Percentiles rank a stretch among this genome's conserved stretches.
Evolutionary conservation across 2,329 filamentous ascomycete genomes (phyloP).

Genomic region (Chaetomiaceae sp.): DNA sequence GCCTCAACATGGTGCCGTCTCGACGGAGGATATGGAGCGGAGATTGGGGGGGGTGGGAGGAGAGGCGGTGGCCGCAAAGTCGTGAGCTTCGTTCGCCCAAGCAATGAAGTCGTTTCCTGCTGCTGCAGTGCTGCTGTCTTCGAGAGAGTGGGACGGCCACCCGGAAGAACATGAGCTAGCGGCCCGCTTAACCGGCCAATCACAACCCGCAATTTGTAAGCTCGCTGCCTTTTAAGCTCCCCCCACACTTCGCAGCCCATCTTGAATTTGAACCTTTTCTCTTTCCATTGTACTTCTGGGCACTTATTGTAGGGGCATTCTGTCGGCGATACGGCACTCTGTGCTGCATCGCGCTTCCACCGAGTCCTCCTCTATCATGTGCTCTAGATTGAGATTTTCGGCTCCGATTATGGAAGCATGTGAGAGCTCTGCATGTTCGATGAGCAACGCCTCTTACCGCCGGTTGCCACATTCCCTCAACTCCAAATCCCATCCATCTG

Average conservation of each 20-base stretch:
- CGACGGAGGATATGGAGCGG: slow-evolving; percentile 43
- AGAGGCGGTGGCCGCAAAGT: slow-evolving; percentile 20
- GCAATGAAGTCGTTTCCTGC: slow-evolving; percentile 12
- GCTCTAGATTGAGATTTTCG: slow-evolving; percentile 51
- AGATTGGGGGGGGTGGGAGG: slow-evolving; percentile 20
- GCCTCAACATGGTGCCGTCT: slow-evolving; percentile 65
- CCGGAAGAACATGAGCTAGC: slow-evolving; percentile 21
- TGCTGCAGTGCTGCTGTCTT: slow-evolving; percentile 1
- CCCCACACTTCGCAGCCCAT: slow-evolving; percentile 13
- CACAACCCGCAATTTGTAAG: slow-evolving; percentile 23
- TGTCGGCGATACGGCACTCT: slow-evolving; percentile 35
- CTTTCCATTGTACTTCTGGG: slow-evolving; percentile 58
- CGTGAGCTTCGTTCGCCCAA: slow-evolving; percentile 10
- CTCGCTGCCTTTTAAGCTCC: slow-evolving; percentile 9
- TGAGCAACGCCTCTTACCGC: slow-evolving; percentile 68
- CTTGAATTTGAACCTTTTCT: slow-evolving; percentile 31
- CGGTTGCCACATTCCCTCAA: slow-evolving; percentile 58
- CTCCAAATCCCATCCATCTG: neutral
- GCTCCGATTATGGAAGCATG: slow-evolving; percentile 71
- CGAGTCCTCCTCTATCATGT: slow-evolving; percentile 71
- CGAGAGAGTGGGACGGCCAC: slow-evolving; percentile 7
- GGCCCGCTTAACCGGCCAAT: slow-evolving; percentile 24
- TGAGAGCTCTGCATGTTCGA: slow-evolving; percentile 49
- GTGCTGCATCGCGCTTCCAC: slow-evolving; percentile 38
- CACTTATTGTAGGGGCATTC: slow-evolving; percentile 65